Evolutionary conservation across 805 yeast species (phyloP), one percentile per base, ranked within the genome.

Genomic region (Ascoidea tarda): DNA sequence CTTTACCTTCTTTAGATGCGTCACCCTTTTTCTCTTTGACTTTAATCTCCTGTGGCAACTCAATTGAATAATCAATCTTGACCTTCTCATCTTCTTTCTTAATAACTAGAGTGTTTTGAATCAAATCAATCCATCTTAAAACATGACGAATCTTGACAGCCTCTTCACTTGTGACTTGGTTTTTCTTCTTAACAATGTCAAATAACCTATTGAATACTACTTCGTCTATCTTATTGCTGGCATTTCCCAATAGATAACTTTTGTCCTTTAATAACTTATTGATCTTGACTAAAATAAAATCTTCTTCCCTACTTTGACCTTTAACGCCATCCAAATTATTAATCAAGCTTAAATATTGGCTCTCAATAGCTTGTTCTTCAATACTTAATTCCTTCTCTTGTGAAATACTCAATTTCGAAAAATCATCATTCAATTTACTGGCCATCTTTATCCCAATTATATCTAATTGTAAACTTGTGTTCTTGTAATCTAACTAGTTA

Each of bases 51-150:
- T 86, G 82, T 59, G 96, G 87, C 50, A 87, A 71, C 57, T 74
- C 81, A 10, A 38, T 10, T 59, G 80, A 77, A 58, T 71, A 69
- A 63, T 87, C 80, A 49, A 90, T 66, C 48, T 58, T 63, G 57
- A 86, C 63, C 60, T 79, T 73, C 50, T 78, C 76, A n/a, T 66
- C 74, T 54, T 69, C 75, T 51, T 78, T 74, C 42, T 82, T 77
- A 14, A 74, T 74, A 16, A 62, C 59, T 46, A 58, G 49, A 14
- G 61, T 61, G 62, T 82, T 78, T 71, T 93, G 98, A 55, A 93
- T 69, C 60, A 87, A 77, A 62, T 90, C 97, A 31, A 80, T 78
- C 98, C 98, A 93, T 76, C 99, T 84, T 56, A 88, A 69, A 54
- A 91, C 74, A 68, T 91, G 97, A 76, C 97, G 85, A 46, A 81